These are phyloP conservation scores for Acacia confusa DNA, from an alignment of 306 rosid species.

Conservation along the genomic window DNA sequence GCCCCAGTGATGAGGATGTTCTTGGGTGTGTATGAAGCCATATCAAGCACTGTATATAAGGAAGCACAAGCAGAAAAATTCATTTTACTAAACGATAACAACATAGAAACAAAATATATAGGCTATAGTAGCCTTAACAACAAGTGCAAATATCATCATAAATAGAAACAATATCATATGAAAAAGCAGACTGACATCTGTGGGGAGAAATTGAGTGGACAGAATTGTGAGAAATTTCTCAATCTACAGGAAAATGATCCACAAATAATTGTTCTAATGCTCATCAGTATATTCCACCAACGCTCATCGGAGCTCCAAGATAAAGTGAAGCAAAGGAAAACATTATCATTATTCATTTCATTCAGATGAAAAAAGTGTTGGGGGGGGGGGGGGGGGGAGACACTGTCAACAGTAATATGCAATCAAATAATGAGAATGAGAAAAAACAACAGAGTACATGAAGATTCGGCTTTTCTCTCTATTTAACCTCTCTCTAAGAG, in stretches of 20 bases:
- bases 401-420: background rate
- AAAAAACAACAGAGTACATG: conserved; percentile 4
- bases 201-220: background rate
- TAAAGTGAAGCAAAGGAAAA: background rate
- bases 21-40: conserved; percentile 59
- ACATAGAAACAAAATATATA: background rate
- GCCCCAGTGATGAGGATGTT: conserved; percentile 71
- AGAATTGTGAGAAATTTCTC: background rate
- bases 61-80: conserved; percentile 6
- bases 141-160: background rate
- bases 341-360: background rate
- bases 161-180: background rate
- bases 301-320: background rate
- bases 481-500: background rate
- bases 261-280: background rate
- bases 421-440: background rate
- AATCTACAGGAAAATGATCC: background rate
- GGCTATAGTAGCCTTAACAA: background rate
- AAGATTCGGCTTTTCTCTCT: background rate
- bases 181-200: background rate
- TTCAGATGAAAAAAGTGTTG: conserved; percentile 1
- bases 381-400: no score
- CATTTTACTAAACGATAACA: background rate
- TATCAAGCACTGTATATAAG: conserved; percentile 12
- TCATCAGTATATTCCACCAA: background rate